Evolutionary conservation across 2,329 filamentous ascomycete species (phyloP).

Genomic region (Arthrobotrys sinensis): DNA sequence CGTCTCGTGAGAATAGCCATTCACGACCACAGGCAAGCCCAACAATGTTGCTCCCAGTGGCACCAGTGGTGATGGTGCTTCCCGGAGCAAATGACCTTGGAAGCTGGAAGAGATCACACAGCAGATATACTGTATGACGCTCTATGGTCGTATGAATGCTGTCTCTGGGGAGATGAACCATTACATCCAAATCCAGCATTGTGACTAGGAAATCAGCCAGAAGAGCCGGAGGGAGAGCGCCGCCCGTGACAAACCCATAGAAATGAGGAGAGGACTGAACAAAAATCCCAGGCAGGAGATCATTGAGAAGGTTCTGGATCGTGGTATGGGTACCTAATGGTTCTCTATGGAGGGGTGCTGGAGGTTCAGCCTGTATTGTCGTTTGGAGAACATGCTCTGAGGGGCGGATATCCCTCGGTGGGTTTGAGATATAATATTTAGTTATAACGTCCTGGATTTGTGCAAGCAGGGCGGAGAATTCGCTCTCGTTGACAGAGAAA

Average conservation of each 20-base stretch:
- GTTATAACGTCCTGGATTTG: conserved; percentile 52
- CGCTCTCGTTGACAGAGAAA: conserved; percentile 34
- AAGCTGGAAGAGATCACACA: conserved; percentile 78
- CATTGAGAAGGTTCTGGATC: conserved; percentile 47
- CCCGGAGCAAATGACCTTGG: conserved; percentile 75
- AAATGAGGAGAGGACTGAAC: conserved; percentile 53
- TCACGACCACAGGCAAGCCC: conserved; percentile 81
- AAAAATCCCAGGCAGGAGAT: conserved; percentile 53
- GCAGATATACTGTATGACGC: conserved; percentile 78
- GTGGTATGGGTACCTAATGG: conserved; percentile 36
- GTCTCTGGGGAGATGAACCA: conserved; percentile 84
- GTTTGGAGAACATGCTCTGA: conserved; percentile 26
- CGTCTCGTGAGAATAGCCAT: conserved; percentile 70
- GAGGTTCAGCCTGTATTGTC: conserved; percentile 29
- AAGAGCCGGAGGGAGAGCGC: conserved; percentile 82
- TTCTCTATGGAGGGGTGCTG: conserved; percentile 3
- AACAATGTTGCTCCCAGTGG: conserved; percentile 77
- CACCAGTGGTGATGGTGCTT: conserved; percentile 74
- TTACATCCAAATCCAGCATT: conserved; percentile 84
- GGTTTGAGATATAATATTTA: conserved; percentile 53
- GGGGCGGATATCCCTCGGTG: conserved; percentile 47
- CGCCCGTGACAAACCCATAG: conserved; percentile 70
- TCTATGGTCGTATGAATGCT: conserved; percentile 84
- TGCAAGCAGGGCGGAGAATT: conserved; percentile 38
- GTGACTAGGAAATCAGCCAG: conserved; percentile 89